Conservation (phyloP, 2,329 filamentous ascomycete genomes). For the Zalaria obscura region DNA sequence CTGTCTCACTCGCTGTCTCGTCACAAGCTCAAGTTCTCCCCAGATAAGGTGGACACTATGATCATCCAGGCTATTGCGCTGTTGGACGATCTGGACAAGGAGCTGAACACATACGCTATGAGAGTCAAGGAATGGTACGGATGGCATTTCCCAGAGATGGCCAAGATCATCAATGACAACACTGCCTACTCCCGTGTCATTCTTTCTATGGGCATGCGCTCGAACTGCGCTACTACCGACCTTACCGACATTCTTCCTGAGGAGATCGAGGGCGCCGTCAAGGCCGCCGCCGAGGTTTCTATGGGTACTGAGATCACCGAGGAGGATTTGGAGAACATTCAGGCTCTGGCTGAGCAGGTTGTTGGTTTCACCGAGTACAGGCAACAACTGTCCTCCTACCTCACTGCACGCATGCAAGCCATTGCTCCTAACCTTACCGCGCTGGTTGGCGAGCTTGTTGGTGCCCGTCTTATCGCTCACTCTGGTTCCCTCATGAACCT, state of each 20-base stretch:
- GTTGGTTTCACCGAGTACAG: conserved; percentile 86
- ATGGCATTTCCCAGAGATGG: conserved; percentile 98
- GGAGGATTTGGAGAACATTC: conserved; percentile 87
- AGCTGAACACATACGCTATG: conserved; percentile 98
- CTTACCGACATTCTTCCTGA: conserved; percentile 86
- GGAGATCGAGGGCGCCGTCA: conserved; percentile 83
- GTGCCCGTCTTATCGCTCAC: conserved; percentile 87
- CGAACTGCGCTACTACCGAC: conserved; percentile 60
- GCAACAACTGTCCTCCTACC: conserved; percentile 72
- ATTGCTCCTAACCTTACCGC: conserved; percentile 93
- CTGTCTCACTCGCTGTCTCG: conserved; percentile 92
- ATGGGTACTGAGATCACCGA: conserved; percentile 97
- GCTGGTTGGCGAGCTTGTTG: conserved; percentile 84
- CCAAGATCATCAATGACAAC: conserved; percentile 95
- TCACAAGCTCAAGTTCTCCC: conserved; percentile 97
- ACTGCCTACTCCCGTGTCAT: conserved; percentile 84
- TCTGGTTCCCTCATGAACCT: conserved; percentile 88
- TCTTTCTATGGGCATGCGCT: conserved; percentile 75
- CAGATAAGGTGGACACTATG: conserved; percentile 99
- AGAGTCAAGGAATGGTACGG: conserved; percentile 99
- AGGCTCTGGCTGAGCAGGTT: conserved; percentile 82
- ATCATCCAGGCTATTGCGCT: conserved; percentile 94
- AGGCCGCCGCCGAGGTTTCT: conserved; percentile 86
- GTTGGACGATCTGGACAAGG: conserved; percentile 94
- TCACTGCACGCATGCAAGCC: conserved; percentile 86